Evolutionary conservation across 2,329 filamentous ascomycete species (phyloP).

Genomic region (Sclerotinia trifoliorum): DNA sequence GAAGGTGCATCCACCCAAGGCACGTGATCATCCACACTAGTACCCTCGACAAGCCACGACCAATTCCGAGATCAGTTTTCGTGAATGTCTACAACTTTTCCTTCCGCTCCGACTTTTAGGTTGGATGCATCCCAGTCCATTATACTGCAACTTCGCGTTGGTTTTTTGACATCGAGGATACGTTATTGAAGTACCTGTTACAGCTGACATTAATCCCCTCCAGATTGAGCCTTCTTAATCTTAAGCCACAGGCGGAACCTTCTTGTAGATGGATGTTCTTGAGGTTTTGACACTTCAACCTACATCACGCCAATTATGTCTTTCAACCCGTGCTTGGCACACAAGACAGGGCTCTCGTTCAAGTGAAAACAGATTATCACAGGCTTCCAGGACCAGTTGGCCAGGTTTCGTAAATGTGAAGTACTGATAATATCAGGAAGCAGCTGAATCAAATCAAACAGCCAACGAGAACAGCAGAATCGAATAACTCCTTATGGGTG

Average conservation of each 20-base stretch:
- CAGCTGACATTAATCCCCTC: not conserved
- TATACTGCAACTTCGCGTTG: not conserved
- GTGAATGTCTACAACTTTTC: no score
- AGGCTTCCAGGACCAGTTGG: not conserved
- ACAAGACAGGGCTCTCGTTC: not conserved
- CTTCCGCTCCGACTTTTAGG: not conserved
- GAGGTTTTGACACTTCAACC: not conserved
- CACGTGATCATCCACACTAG: not conserved
- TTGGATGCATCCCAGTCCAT: not conserved
- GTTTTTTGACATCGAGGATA: not conserved
- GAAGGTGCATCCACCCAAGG: not conserved
- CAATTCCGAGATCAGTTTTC: not conserved
- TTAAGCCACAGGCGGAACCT: not conserved
- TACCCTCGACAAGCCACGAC: not conserved
- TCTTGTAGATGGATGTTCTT: not conserved
- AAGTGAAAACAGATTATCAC: not conserved
- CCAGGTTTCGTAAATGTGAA: not conserved
- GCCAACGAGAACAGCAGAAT: constrained; percentile 15
- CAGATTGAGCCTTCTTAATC: not conserved
- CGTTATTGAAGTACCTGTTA: not conserved
- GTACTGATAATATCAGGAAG: not conserved
- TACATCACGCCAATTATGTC: not conserved
- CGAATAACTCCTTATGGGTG: not conserved
- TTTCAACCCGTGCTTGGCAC: not conserved
- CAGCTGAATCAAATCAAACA: constrained; percentile 8